A percentile compares a stretch with the other conserved stretches of the same genome.
phyloP scores from a whole-genome alignment of 305 asterid species.

The Rubia tinctorum region DNA sequence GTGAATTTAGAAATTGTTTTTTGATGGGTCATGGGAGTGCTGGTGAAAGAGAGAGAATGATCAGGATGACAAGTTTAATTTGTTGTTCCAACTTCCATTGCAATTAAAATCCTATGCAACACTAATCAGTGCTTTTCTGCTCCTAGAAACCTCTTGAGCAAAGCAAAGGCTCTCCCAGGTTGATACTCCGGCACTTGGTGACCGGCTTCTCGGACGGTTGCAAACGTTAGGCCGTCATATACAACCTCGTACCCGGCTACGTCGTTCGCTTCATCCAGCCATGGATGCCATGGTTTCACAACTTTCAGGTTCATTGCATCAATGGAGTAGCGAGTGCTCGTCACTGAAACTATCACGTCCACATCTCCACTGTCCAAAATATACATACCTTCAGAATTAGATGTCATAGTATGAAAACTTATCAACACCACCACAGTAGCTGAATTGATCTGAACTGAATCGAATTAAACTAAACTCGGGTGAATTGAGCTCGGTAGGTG shows the following conservation, averaged over 20 bases:
- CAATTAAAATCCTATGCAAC: no score
- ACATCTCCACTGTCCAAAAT: slow-evolving; percentile 36
- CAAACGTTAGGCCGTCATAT: slow-evolving; percentile 34
- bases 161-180: slow-evolving; percentile 33
- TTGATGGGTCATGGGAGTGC: no score
- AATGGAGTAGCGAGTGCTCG: slow-evolving; percentile 35
- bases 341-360: slow-evolving; percentile 37
- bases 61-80: no score
- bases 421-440: no score
- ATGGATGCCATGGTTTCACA: slow-evolving; percentile 36
- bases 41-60: no score
- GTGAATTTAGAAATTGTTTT: no score
- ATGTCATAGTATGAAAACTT: no score
- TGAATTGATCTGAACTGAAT: no score
- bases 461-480: no score
- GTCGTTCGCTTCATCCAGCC: slow-evolving; percentile 26
- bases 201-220: slow-evolving; percentile 39
- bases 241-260: slow-evolving; percentile 37
- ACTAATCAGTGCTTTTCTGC: background rate
- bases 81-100: no score
- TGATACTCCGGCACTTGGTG: slow-evolving; percentile 40
- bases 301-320: slow-evolving; percentile 35
- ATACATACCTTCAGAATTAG: background rate
- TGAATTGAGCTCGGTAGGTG: no score
- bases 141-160: slow-evolving; percentile 22